Evolutionary conservation across 257 asterid species (phyloP).

Genomic region (Coffea eugenioides): DNA sequence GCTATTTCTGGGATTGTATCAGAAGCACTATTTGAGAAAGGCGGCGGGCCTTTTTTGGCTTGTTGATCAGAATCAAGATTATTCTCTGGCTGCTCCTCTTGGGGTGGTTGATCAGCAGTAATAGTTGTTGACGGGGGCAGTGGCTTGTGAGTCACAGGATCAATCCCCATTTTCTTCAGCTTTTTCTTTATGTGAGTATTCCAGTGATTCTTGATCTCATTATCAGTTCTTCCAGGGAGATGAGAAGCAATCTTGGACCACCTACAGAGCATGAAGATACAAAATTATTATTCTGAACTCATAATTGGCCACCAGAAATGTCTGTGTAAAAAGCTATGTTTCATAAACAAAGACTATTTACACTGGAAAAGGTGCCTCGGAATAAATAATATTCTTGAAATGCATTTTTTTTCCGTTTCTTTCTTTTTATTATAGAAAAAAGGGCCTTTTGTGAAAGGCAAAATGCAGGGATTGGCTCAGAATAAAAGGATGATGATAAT

Average conservation of each 20-base stretch:
- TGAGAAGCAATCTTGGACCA: constrained; percentile 98
- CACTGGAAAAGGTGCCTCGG: background rate
- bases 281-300: background rate
- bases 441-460: background rate
- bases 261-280: constrained; percentile 28
- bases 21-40: background rate
- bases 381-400: background rate
- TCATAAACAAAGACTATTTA: background rate
- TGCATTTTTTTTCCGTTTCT: background rate
- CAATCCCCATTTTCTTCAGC: constrained; percentile 85
- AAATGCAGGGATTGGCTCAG: background rate
- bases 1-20: background rate
- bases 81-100: background rate
- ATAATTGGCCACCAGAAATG: background rate
- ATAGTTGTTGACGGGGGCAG: constrained; percentile 30
- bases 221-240: constrained; percentile 96
- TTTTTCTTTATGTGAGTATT: constrained; percentile 92
- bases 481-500: constrained; percentile 14
- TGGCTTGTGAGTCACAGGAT: constrained; percentile 91
- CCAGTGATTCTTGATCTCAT: constrained; percentile 96
- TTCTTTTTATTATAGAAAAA: background rate
- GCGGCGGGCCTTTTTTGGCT: constrained; percentile 2
- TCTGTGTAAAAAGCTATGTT: background rate
- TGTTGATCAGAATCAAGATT: constrained; percentile 3
- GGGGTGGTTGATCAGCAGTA: constrained; percentile 24